A percentile compares a stretch with the other conserved stretches of the same genome.
phyloP scores from a whole-genome alignment of 2,329 filamentous ascomycete genomes.

The Cryphonectria naterciae region DNA sequence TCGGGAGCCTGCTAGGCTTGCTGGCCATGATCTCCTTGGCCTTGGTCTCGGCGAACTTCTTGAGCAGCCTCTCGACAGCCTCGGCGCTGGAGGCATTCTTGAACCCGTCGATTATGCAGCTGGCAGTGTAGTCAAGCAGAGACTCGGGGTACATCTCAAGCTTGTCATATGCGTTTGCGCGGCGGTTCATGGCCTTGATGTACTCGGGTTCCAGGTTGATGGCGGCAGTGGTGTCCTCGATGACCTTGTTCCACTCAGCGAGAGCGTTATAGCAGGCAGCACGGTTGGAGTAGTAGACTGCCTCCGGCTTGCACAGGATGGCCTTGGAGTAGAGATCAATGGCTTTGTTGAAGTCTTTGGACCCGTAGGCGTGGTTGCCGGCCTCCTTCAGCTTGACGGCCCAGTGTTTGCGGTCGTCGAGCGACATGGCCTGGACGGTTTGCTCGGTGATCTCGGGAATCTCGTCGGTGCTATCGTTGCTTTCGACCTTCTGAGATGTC shows the following conservation, averaged over 20 bases:
- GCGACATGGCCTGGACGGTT: slow-evolving; percentile 55
- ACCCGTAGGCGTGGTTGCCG: slow-evolving; percentile 94
- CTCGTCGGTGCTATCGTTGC: slow-evolving; percentile 65
- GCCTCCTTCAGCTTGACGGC: slow-evolving; percentile 91
- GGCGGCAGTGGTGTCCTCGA: slow-evolving; percentile 94
- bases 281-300: slow-evolving; percentile 98
- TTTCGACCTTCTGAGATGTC: slow-evolving; percentile 51
- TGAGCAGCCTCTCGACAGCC: slow-evolving; percentile 88
- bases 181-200: slow-evolving; percentile 94
- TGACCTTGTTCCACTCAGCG: slow-evolving; percentile 91
- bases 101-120: slow-evolving; percentile 98
- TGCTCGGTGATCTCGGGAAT: slow-evolving; percentile 69
- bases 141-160: slow-evolving; percentile 90
- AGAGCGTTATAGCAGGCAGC: slow-evolving; percentile 96
- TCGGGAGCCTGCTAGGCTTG: slow-evolving; percentile 85
- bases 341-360: slow-evolving; percentile 90
- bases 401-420: slow-evolving; percentile 79
- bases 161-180: slow-evolving; percentile 96
- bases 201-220: slow-evolving; percentile 94
- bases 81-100: slow-evolving; percentile 87
- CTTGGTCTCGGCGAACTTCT: slow-evolving; percentile 96
- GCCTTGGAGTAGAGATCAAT: slow-evolving; percentile 96
- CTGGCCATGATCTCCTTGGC: slow-evolving; percentile 87
- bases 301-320: slow-evolving; percentile 94
- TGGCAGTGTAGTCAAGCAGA: slow-evolving; percentile 95